Evolutionary conservation across 2,329 filamentous ascomycete genomes (phyloP).

Genomic region (Plenodomus lindquistii): DNA sequence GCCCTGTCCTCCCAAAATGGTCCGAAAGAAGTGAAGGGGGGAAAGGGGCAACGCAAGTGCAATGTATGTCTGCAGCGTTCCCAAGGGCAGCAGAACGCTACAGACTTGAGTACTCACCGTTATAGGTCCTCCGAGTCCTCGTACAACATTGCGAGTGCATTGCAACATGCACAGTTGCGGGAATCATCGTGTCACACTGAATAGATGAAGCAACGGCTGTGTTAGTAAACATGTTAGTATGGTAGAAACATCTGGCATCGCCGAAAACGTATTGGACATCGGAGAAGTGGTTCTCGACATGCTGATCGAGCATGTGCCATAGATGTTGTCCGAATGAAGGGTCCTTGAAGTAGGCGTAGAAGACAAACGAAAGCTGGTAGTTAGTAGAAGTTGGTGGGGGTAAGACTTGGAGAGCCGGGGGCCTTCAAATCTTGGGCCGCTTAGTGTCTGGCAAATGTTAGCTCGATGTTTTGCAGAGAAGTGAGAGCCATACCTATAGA

Average conservation of each 20-base stretch:
- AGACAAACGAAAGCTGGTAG: constrained; percentile 11
- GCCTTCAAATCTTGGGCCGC: constrained; percentile 35
- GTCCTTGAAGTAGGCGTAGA: not conserved
- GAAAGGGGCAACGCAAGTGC: too few relatives aligned
- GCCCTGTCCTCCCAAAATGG: too few relatives aligned
- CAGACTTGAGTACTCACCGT: not conserved
- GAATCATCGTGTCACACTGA: not conserved
- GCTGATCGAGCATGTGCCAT: not conserved
- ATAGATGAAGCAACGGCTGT: not conserved
- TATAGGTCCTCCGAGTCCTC: not conserved
- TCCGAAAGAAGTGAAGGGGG: too few relatives aligned
- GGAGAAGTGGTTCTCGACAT: not conserved
- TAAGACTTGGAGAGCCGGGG: constrained; percentile 22
- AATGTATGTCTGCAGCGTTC: too few relatives aligned
- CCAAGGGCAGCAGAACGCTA: too few relatives aligned
- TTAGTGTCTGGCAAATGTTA: constrained; percentile 34
- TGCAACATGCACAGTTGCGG: not conserved
- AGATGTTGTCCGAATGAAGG: not conserved
- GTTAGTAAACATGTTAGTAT: not conserved
- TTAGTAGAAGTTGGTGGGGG: constrained; percentile 22
- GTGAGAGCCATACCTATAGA: constrained; percentile 28
- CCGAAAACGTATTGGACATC: not conserved
- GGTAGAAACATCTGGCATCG: not conserved
- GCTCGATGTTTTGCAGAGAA: constrained; percentile 5
- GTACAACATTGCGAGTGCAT: not conserved